These are phyloP conservation scores for Termitomyces sp. DNA, from an alignment of 768 basidiomycete species.

Conservation along the genomic window DNA sequence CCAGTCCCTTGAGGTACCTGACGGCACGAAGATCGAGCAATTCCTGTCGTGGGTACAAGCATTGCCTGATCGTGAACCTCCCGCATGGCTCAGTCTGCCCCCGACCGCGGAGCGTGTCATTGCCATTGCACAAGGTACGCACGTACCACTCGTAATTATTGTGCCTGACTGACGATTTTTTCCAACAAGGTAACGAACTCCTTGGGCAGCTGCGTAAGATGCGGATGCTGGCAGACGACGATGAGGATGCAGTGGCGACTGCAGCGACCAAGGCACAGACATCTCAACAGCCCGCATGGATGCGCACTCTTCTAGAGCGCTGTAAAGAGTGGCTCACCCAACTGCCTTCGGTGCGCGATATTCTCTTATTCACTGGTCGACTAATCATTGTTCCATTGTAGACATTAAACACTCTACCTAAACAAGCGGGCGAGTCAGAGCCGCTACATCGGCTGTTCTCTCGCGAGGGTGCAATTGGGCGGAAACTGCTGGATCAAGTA, in stretches of 20 bases:
- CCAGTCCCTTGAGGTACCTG: slow-evolving; percentile 70
- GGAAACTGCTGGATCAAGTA: slow-evolving; percentile 75
- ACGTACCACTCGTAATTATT: background rate
- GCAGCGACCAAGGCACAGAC: slow-evolving; percentile 62
- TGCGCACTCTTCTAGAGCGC: slow-evolving; percentile 79
- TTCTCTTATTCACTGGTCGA: slow-evolving; percentile 11
- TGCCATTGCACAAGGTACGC: slow-evolving; percentile 83
- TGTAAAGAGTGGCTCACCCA: slow-evolving; percentile 81
- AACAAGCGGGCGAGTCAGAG: slow-evolving; percentile 71
- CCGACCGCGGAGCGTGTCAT: slow-evolving; percentile 91
- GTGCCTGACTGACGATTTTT: slow-evolving; percentile 5
- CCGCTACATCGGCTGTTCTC: slow-evolving; percentile 88
- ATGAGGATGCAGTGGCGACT: slow-evolving; percentile 58
- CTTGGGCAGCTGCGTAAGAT: slow-evolving; percentile 90
- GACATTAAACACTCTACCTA: slow-evolving; percentile 64
- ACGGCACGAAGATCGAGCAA: slow-evolving; percentile 89
- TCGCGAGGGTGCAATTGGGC: slow-evolving; percentile 82
- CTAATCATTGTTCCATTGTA: slow-evolving; percentile 25
- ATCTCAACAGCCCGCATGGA: slow-evolving; percentile 89
- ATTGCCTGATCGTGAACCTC: slow-evolving; percentile 91
- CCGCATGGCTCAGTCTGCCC: slow-evolving; percentile 92
- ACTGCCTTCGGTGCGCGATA: slow-evolving; percentile 64
- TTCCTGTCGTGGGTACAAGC: slow-evolving; percentile 89
- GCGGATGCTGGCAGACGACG: slow-evolving; percentile 85
- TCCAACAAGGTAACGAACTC: slow-evolving; percentile 66